Percentiles rank a stretch among this genome's conserved stretches.
These are phyloP conservation scores for Pichiaceae sp. DNA, from an alignment of 1,139 yeast genomes.

Conservation along the genomic window DNA sequence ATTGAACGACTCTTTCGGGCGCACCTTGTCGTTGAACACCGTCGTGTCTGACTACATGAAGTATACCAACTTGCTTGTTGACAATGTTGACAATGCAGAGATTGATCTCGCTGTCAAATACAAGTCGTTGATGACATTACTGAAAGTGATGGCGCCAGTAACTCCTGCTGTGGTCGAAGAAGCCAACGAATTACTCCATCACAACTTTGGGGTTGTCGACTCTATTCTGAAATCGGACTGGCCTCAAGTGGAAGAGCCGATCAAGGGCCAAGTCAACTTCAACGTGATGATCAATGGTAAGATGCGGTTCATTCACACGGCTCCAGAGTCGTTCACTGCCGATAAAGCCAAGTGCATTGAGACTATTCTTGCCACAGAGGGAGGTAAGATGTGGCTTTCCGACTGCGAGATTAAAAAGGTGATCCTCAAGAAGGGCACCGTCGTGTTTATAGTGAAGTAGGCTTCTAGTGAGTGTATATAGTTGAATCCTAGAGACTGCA, in stretches of 20 bases:
- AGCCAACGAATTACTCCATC: conserved; percentile 52
- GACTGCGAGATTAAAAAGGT: conserved; percentile 29
- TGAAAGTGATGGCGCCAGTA: conserved; percentile 60
- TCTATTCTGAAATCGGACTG: conserved; percentile 48
- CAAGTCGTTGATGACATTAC: conserved; percentile 43
- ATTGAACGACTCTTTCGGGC: conserved; percentile 52
- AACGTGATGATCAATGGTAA: conserved; percentile 67
- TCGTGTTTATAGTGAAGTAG: conserved; percentile 22
- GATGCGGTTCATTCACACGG: conserved; percentile 40
- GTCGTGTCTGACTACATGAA: conserved; percentile 88
- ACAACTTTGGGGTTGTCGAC: conserved; percentile 27
- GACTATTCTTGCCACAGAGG: conserved; percentile 20
- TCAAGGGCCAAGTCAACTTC: conserved; percentile 30
- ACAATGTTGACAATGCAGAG: conserved; percentile 27
- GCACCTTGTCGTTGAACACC: conserved; percentile 65
- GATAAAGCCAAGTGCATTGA: conserved; percentile 28
- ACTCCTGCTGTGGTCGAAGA: conserved; percentile 82
- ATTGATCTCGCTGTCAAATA: conserved; percentile 25
- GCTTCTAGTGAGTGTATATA: too few relatives aligned
- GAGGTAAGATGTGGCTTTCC: conserved; percentile 26
- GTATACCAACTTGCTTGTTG: conserved; percentile 47
- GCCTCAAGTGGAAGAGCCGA: conserved; percentile 37
- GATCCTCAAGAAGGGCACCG: conserved; percentile 26
- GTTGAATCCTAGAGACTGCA: too few relatives aligned
- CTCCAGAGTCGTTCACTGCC: conserved; percentile 27